Conservation (phyloP, 2,329 filamentous ascomycete species). For the Ophiostoma pallidulum region DNA sequence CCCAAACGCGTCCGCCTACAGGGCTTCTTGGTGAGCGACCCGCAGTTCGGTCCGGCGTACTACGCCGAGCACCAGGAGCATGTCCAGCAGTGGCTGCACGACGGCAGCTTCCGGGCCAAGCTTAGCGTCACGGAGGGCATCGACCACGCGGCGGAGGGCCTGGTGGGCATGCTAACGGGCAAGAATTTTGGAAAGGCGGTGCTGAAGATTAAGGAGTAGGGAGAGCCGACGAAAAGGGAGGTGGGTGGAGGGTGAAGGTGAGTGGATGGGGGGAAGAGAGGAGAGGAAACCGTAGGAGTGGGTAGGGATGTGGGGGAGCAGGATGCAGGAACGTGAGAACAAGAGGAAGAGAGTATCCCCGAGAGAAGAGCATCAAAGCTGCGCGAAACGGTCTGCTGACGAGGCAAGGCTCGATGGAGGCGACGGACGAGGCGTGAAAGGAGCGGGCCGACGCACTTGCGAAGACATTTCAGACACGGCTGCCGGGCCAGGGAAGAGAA, state of each 20-base stretch:
- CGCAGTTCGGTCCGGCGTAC: conserved; percentile 58
- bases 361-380: no score
- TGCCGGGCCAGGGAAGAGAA: no score
- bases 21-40: conserved; percentile 65
- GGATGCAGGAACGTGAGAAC: no score
- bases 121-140: conserved; percentile 63
- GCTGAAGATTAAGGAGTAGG: conserved; percentile 43
- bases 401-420: no score
- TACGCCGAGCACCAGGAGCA: conserved; percentile 63
- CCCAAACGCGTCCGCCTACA: conserved; percentile 59
- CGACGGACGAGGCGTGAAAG: no score
- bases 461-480: no score
- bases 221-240: background rate
- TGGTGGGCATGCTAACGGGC: conserved; percentile 66
- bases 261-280: background rate
- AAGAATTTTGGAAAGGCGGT: conserved; percentile 84
- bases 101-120: conserved; percentile 65
- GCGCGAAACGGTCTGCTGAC: no score
- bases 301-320: no score
- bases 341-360: no score
- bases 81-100: conserved; percentile 64
- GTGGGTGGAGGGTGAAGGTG: background rate
- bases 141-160: conserved; percentile 63
- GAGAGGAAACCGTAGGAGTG: no score
- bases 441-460: no score